Conservation (phyloP, 169 alveolate genomes). For the Cytauxzoon felis region DNA sequence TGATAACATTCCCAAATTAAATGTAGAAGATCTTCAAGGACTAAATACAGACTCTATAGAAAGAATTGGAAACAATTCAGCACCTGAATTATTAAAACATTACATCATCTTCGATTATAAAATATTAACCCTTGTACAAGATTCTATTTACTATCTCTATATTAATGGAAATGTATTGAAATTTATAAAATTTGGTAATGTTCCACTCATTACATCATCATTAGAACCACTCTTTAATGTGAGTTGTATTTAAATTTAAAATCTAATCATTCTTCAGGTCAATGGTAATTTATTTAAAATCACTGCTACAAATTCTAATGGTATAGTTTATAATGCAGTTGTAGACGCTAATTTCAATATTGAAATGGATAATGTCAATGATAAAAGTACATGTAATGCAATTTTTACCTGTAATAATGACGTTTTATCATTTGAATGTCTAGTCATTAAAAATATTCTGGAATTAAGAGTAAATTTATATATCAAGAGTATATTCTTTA, state of each 20-base stretch:
- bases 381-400: background rate
- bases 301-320: conserved; percentile 17
- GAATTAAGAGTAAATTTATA: background rate
- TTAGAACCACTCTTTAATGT: conserved; percentile 49
- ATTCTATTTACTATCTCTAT: too few species aligned
- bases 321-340: conserved; percentile 9
- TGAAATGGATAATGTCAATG: background rate
- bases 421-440: conserved; percentile 9
- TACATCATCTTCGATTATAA: too few species aligned
- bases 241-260: background rate
- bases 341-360: background rate
- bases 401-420: background rate
- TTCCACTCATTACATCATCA: conserved; percentile 32
- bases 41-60: too few species aligned
- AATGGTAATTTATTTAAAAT: conserved; percentile 24
- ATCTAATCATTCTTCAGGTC: background rate
- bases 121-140: too few species aligned
- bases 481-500: conserved; percentile 12
- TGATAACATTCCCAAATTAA: background rate
- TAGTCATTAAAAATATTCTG: background rate
- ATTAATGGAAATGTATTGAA: too few species aligned
- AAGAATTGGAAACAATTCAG: background rate
- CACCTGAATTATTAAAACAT: too few species aligned
- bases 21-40: too few species aligned
- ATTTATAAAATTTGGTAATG: conserved; percentile 9